These are phyloP conservation scores for Acanthamoeba royreba DNA, from an alignment of 208 protist genomes.

Conservation along the genomic window DNA sequence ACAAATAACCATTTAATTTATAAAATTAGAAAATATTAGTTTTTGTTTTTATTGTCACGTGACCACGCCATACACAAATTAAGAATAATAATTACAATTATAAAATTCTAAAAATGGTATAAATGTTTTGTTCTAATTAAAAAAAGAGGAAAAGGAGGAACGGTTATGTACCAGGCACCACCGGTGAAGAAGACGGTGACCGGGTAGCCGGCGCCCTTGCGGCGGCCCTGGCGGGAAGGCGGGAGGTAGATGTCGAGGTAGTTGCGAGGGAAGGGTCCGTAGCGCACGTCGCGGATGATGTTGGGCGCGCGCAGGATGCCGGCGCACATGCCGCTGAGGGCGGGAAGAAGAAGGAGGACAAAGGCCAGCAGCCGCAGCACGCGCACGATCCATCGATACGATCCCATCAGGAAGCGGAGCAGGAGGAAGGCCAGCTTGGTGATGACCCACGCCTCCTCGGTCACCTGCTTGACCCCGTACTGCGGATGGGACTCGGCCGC, in stretches of 20 bases:
- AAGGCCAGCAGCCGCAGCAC: background rate
- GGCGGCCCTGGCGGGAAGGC: background rate
- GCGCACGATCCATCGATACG: background rate
- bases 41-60: too few species aligned
- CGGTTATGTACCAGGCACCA: background rate
- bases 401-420: background rate
- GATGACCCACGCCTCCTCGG: background rate
- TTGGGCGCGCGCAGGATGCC: background rate
- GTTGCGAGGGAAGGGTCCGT: background rate
- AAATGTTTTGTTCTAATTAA: background rate
- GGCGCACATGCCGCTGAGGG: background rate
- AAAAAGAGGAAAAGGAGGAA: background rate
- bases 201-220: background rate
- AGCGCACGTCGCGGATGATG: background rate
- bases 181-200: conserved; percentile 11
- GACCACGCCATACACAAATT: background rate
- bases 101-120: too few species aligned
- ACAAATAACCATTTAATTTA: too few species aligned
- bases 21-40: too few species aligned
- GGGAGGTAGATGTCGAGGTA: conserved; percentile 16
- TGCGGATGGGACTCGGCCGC: background rate
- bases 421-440: background rate
- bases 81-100: background rate
- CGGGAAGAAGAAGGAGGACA: background rate
- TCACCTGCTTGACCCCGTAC: background rate